Conservation (phyloP, 208 protist species). For the Leishmania lainsoni region DNA sequence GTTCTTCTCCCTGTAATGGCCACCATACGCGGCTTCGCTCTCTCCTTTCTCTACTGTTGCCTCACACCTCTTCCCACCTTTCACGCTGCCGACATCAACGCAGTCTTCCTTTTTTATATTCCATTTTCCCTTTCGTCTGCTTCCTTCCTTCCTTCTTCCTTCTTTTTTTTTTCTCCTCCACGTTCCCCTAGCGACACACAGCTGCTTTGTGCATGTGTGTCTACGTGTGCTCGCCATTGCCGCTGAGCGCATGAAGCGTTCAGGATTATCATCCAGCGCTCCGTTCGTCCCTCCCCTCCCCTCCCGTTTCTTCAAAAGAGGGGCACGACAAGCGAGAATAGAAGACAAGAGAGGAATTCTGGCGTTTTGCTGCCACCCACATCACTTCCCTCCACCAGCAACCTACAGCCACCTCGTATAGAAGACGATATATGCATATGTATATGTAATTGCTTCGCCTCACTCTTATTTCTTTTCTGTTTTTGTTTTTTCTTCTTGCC, state of each 20-base stretch:
- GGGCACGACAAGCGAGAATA: not conserved
- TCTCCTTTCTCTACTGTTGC: not conserved
- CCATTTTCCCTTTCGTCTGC: slow-evolving; percentile 5
- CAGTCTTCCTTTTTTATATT: slow-evolving; percentile 10
- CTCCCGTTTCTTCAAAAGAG: not conserved
- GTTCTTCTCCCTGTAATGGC: not conserved
- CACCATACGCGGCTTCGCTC: not conserved
- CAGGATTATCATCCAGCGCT: not conserved
- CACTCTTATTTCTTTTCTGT: not conserved
- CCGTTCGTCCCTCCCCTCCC: not conserved
- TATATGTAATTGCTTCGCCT: not conserved
- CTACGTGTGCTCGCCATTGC: not conserved
- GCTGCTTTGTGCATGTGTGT: not conserved
- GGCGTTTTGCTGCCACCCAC: not conserved
- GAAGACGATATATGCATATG: too few relatives aligned
- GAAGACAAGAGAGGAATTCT: not conserved
- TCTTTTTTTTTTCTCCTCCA: not conserved
- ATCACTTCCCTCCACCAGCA: not conserved
- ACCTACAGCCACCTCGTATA: not conserved
- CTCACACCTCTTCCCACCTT: not conserved
- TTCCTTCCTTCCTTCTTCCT: slow-evolving; percentile 7
- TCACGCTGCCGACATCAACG: not conserved
- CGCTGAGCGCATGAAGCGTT: not conserved
- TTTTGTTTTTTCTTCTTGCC: not conserved
- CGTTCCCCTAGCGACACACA: not conserved